phyloP scores from a whole-genome alignment of 2,329 filamentous ascomycete genomes.

The Cladosporium sp. region DNA sequence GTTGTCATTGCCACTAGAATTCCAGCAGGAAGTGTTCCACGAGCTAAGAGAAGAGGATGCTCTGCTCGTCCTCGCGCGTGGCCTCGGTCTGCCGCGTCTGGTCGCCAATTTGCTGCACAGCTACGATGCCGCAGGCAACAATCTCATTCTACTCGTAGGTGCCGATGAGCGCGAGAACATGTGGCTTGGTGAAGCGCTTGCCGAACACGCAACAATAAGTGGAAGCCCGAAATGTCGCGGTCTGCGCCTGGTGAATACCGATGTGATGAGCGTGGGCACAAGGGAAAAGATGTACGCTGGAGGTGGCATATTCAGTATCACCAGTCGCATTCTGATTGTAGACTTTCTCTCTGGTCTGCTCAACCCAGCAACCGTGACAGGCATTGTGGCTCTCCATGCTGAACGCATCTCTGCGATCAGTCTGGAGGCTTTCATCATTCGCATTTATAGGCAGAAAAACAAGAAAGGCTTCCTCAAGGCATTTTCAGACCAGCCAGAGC shows the following conservation, averaged over 20 bases:
- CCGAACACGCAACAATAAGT: constrained; percentile 91
- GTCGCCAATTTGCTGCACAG: constrained; percentile 95
- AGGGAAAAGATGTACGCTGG: constrained; percentile 87
- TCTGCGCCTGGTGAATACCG: constrained; percentile 88
- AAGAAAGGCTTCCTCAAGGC: constrained; percentile 92
- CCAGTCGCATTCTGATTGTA: constrained; percentile 89
- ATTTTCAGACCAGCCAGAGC: constrained; percentile 89
- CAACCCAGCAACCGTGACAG: constrained; percentile 78
- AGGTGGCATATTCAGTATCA: constrained; percentile 93
- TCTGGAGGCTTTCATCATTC: constrained; percentile 88
- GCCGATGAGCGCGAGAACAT: constrained; percentile 91
- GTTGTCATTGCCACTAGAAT: constrained; percentile 77
- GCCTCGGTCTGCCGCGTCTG: constrained; percentile 84
- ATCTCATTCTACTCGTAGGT: constrained; percentile 81
- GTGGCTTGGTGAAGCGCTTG: constrained; percentile 93
- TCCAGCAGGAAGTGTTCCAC: constrained; percentile 92
- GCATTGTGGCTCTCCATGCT: constrained; percentile 80
- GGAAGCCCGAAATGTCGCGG: constrained; percentile 76
- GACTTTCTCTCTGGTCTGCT: constrained; percentile 83
- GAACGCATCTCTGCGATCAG: constrained; percentile 82
- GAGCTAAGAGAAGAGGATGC: constrained; percentile 88
- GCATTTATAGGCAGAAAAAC: constrained; percentile 92
- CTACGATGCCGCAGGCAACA: constrained; percentile 93
- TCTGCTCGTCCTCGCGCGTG: constrained; percentile 84
- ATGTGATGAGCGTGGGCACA: constrained; percentile 79